These are phyloP conservation scores for Ascochyta rabiei DNA, from an alignment of 2,329 filamentous ascomycete species.

Conservation along the genomic window DNA sequence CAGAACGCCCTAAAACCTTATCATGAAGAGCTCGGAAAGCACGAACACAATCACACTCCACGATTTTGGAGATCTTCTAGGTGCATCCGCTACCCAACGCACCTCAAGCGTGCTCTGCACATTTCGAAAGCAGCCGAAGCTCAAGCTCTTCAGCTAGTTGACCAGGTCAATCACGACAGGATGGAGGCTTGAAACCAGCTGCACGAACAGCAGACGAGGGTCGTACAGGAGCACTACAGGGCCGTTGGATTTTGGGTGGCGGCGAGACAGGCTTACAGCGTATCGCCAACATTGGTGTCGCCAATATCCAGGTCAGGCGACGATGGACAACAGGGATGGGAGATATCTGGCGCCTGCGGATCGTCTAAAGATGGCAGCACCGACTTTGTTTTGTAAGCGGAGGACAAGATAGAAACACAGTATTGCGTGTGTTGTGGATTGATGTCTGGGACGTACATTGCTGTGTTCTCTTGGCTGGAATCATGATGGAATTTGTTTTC, in stretches of 20 bases:
- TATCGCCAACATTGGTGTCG: background rate
- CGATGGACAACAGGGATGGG: background rate
- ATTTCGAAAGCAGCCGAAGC: background rate
- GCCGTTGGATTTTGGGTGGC: background rate
- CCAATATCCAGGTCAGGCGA: background rate
- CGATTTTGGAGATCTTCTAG: background rate
- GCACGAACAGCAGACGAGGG: background rate
- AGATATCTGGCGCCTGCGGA: background rate
- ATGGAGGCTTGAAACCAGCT: background rate
- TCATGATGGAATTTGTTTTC: background rate
- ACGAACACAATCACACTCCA: background rate
- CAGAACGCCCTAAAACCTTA: background rate
- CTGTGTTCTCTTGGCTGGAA: background rate
- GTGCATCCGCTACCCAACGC: background rate
- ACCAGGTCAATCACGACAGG: constrained; percentile 1
- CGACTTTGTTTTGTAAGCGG: background rate
- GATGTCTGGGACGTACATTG: too few relatives aligned
- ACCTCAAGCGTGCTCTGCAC: background rate
- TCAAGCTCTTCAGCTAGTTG: constrained; percentile 1
- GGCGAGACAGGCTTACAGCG: background rate
- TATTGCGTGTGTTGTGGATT: background rate
- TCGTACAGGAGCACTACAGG: background rate
- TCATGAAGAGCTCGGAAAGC: background rate
- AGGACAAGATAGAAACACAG: background rate
- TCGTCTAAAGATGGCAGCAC: background rate